Base-by-base conservation (phyloP, 495 filamentous ascomycete genomes). In the Oidiodendron maius region DNA sequence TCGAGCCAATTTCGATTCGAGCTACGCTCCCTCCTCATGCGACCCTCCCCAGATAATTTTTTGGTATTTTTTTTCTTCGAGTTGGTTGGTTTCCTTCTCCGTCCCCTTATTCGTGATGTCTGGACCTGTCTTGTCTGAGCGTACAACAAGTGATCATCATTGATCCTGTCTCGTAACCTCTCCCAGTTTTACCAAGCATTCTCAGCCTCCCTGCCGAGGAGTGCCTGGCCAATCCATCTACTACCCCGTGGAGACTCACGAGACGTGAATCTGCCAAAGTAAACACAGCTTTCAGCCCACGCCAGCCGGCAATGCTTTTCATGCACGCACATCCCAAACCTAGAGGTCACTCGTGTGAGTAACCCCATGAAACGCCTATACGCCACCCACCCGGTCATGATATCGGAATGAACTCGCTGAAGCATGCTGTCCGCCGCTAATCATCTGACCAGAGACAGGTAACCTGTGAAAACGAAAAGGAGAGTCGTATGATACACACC, bases 401-500 rank as follows among this genome's bases (percentile, higher is more conserved):
- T 48, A 51, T 58, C 51, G 50, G 52, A 47, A 51, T 39, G 46
- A 47, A 48, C 51, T 18, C 56, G 56, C 52, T 59, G 56, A 53
- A 56, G 53, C 56, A 53, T 60, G 57, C 48, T 52, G 56, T 56
- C 47, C 50, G 52, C 39, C 48, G 50, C 53, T 49, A 35, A 34
- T 45, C 48, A 43, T 56, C 53, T 38, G 57, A 60, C 48, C 20
- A 50, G 46, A 56, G 43, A 44, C 23, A 52, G 53, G 37, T 43
- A 50, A 34, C 46, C 34, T 43, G 39, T 40, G 36, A 53, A 40
- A 47, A 43, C 13, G 35, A 51, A 48, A 60, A 60, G 48, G 47
- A 56, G 53, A 56, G 47, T 60, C 52, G 50, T 60, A 60, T 60
- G 57, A 15, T 60, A 60, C 57, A 60, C 56, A 53, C 53, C 23